phyloP scores from a whole-genome alignment of 805 yeast species.

The Sungouiella thailandica region DNA sequence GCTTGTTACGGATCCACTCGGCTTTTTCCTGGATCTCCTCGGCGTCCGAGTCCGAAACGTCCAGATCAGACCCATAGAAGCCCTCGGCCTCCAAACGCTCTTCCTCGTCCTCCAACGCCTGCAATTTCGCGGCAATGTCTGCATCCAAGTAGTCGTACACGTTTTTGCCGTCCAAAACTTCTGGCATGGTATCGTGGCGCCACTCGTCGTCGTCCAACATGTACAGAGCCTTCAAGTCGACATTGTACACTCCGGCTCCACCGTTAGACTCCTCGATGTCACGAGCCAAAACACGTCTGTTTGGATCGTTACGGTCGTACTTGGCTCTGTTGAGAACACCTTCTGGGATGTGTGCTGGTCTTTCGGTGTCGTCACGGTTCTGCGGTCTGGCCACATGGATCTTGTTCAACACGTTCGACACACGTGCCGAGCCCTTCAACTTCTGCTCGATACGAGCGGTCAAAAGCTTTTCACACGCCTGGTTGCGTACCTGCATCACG shows the following conservation, averaged over 20 bases:
- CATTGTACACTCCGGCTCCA: constrained; percentile 97
- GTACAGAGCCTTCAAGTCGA: constrained; percentile 89
- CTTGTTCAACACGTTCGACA: constrained; percentile 83
- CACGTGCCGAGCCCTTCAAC: constrained; percentile 87
- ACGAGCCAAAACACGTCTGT: constrained; percentile 74
- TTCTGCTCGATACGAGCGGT: constrained; percentile 96
- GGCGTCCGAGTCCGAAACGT: constrained; percentile 49
- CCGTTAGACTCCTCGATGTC: constrained; percentile 94
- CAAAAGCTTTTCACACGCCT: constrained; percentile 94
- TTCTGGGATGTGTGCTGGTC: constrained; percentile 82
- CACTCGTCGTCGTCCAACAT: constrained; percentile 92
- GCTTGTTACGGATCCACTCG: constrained; percentile 91
- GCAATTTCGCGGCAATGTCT: constrained; percentile 87
- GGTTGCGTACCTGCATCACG: constrained; percentile 92
- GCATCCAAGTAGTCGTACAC: constrained; percentile 97
- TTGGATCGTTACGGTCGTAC: constrained; percentile 76
- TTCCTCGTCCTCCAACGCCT: constrained; percentile 96
- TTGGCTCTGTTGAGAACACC: constrained; percentile 54
- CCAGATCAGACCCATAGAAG: constrained; percentile 85
- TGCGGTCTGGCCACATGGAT: constrained; percentile 92
- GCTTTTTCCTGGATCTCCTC: constrained; percentile 74
- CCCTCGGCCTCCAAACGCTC: constrained; percentile 92
- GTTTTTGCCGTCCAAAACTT: constrained; percentile 90
- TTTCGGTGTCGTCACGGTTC: constrained; percentile 77
- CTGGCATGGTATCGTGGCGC: constrained; percentile 98